A percentile compares a stretch with the other conserved stretches of the same genome.
Evolutionary conservation across 1,284 basidiomycete species (phyloP).

Genomic region (Ceratobasidium papillatum): DNA sequence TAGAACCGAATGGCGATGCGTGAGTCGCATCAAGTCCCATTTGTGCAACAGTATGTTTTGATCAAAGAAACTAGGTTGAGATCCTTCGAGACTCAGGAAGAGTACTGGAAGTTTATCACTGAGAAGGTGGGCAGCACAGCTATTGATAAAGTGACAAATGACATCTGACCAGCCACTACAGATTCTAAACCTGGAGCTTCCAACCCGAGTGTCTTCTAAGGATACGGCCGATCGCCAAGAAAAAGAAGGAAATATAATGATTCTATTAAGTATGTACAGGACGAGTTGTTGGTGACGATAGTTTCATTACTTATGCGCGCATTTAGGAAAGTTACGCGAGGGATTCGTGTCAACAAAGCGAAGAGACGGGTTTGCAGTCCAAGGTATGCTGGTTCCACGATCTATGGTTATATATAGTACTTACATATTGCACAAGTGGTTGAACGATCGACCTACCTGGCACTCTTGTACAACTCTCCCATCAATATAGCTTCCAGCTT

Average conservation of each 20-base stretch:
- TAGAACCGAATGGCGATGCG: constrained; percentile 35
- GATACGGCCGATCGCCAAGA: constrained; percentile 4
- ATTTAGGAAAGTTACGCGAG: constrained; percentile 19
- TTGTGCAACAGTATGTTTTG: background rate
- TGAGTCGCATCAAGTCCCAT: background rate
- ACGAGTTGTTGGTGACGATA: background rate
- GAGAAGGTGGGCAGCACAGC: background rate
- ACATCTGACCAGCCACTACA: background rate
- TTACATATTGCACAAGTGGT: background rate
- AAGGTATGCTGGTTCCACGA: background rate
- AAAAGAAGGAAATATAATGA: constrained; percentile 25
- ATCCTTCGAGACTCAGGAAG: constrained; percentile 18
- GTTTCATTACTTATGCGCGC: background rate
- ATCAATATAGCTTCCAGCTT: constrained; percentile 25
- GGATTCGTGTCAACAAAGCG: constrained; percentile 18
- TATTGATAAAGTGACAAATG: background rate
- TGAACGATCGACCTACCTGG: constrained; percentile 12
- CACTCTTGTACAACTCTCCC: constrained; percentile 23
- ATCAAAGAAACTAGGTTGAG: background rate
- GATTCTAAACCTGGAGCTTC: constrained; percentile 12
- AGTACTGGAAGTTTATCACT: constrained; percentile 26
- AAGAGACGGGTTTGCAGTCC: constrained; percentile 19
- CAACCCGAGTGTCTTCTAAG: background rate
- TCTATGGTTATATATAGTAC: background rate
- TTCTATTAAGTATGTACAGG: constrained; percentile 16